Conservation (phyloP, 441 rosid genomes). For the Brassica hybrid region DNA sequence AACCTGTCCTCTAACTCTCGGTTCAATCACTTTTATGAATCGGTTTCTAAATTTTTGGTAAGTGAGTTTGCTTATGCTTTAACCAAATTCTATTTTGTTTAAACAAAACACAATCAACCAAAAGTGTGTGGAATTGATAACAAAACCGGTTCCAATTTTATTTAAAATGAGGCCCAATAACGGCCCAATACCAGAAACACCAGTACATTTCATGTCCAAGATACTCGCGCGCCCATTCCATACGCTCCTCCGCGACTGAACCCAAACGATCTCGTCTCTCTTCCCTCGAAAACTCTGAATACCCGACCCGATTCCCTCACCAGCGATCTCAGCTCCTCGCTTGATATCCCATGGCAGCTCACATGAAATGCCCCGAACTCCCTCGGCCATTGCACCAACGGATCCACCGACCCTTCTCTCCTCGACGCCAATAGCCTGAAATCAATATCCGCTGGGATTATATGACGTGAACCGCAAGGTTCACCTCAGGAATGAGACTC, state of each 20-base stretch:
- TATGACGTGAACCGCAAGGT: slow-evolving; percentile 18
- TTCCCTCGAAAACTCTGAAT: slow-evolving; percentile 49
- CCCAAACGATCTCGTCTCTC: slow-evolving; percentile 58
- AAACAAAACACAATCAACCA: slow-evolving; percentile 3
- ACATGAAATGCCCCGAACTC: slow-evolving; percentile 60
- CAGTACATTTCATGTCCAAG: no score
- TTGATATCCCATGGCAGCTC: slow-evolving; percentile 49
- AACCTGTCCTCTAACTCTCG: not conserved
- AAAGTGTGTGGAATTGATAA: not conserved
- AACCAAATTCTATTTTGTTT: not conserved
- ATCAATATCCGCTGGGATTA: slow-evolving; percentile 45
- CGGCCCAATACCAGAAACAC: slow-evolving; percentile 53
- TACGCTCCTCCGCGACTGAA: slow-evolving; percentile 47
- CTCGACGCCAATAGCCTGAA: no score
- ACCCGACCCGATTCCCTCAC: slow-evolving; percentile 53
- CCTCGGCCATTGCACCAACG: slow-evolving; percentile 51
- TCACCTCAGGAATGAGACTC: slow-evolving; percentile 41
- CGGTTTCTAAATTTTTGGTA: not conserved
- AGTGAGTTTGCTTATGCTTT: not conserved
- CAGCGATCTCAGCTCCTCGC: slow-evolving; percentile 45
- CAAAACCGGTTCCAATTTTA: not conserved
- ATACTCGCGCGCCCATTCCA: slow-evolving; percentile 62
- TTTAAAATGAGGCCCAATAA: not conserved
- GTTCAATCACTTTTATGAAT: not conserved
- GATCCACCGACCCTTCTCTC: slow-evolving; percentile 44